Percentiles rank a stretch among this genome's conserved stretches.
phyloP scores from a whole-genome alignment of 176 grass and related monocot species.

The Phragmites australis region DNA sequence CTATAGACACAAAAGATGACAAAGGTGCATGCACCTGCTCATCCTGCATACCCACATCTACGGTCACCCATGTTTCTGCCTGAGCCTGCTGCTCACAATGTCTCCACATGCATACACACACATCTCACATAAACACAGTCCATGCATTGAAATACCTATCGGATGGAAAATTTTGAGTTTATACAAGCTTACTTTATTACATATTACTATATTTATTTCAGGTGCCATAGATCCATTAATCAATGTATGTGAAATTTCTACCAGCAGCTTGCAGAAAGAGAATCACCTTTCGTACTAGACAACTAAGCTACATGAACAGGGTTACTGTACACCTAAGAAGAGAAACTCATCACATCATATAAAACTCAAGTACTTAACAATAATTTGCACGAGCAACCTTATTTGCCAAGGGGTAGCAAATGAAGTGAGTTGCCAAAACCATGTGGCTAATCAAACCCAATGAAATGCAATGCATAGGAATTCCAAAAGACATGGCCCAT shows the following conservation, averaged over 20 bases:
- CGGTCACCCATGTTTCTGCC: constrained; percentile 10
- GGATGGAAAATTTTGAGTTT: constrained; percentile 5
- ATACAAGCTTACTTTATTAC: neutral
- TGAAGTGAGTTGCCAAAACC: constrained; percentile 12
- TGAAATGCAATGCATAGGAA: constrained; percentile 13
- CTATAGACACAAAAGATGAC: constrained; percentile 4
- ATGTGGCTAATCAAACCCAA: neutral
- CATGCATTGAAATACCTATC: constrained; percentile 12
- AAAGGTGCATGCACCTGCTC: constrained; percentile 13
- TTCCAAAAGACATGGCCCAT: constrained; percentile 1
- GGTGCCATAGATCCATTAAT: neutral
- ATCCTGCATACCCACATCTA: constrained; percentile 7
- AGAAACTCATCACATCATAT: constrained; percentile 14
- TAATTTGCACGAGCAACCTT: neutral
- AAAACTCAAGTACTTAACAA: constrained; percentile 21
- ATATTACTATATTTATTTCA: constrained; percentile 15
- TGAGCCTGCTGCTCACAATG: constrained; percentile 5
- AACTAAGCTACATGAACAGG: neutral
- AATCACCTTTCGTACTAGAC: neutral
- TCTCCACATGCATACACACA: constrained; percentile 19
- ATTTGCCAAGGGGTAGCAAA: neutral
- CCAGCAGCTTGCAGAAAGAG: neutral
- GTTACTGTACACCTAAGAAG: neutral
- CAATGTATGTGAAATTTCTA: neutral
- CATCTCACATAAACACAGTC: constrained; percentile 19